A percentile compares a stretch with the other conserved stretches of the same genome.
Evolutionary conservation across 176 grass and related monocot species (phyloP).

Genomic region (Chrysopogon serrulatus): DNA sequence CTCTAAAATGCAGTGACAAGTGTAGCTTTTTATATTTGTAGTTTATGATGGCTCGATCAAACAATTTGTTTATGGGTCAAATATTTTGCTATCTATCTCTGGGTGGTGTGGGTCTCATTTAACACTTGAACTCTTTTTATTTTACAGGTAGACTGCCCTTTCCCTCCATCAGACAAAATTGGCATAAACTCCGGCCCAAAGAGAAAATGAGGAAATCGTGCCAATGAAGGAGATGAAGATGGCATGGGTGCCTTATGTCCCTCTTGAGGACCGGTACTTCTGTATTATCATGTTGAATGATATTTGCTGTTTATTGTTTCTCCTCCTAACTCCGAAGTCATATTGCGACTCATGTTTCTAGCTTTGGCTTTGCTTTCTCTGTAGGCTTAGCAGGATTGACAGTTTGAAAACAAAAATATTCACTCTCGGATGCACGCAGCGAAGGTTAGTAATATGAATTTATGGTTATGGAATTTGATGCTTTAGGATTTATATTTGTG

Average conservation of each 20-base stretch:
- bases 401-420: conserved; percentile 30
- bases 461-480: neutral
- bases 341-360: conserved; percentile 3
- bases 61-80: neutral
- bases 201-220: conserved; percentile 83
- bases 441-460: conserved; percentile 59
- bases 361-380: conserved; percentile 17
- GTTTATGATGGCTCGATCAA: neutral
- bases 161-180: conserved; percentile 90
- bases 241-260: conserved; percentile 94
- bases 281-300: conserved; percentile 1
- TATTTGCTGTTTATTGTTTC: conserved; percentile 9
- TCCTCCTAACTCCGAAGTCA: neutral
- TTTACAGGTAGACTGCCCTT: conserved; percentile 66
- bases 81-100: neutral
- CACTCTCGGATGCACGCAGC: conserved; percentile 63
- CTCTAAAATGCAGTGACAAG: neutral
- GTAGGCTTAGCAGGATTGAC: conserved; percentile 63
- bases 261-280: conserved; percentile 68
- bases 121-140: neutral
- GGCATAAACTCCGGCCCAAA: conserved; percentile 95
- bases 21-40: neutral
- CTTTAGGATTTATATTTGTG: too few relatives aligned
- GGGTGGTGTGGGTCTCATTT: neutral
- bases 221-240: conserved; percentile 97